Evolutionary conservation across 169 alveolate genomes (phyloP).

Genomic region (Cryptosporidium canis): DNA sequence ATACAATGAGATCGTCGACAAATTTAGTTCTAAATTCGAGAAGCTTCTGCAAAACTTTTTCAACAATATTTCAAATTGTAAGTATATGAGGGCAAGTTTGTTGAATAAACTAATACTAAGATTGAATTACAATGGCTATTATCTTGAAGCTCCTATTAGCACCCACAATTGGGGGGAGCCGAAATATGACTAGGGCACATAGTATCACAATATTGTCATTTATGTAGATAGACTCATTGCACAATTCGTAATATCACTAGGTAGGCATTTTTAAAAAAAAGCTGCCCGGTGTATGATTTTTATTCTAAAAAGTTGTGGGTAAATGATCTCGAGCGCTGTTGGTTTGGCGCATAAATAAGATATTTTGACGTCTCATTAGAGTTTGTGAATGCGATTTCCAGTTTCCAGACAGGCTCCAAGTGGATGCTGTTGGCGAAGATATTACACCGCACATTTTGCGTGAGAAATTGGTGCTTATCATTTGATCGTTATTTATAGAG

Average conservation of each 20-base stretch:
- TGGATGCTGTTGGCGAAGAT: not conserved
- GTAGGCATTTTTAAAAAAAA: too few species aligned
- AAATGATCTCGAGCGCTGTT: not conserved
- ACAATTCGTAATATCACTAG: too few species aligned
- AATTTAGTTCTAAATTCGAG: slow-evolving; percentile 21
- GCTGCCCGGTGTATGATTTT: too few species aligned
- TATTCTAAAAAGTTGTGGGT: not conserved
- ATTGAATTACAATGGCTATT: not conserved
- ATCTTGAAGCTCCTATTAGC: not conserved
- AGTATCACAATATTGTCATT: not conserved
- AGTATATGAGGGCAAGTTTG: not conserved
- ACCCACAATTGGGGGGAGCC: not conserved
- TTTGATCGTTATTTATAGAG: not conserved
- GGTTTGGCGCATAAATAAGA: slow-evolving; percentile 16
- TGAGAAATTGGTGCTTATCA: not conserved
- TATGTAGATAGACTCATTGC: too few species aligned
- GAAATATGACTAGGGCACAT: not conserved
- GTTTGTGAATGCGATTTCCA: not conserved
- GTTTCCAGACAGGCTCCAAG: not conserved
- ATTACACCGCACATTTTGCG: not conserved
- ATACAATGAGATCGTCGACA: slow-evolving; percentile 5
- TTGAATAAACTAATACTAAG: not conserved
- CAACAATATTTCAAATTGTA: not conserved
- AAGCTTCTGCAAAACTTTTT: not conserved
- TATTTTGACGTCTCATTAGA: slow-evolving; percentile 28